Evolutionary conservation across 768 basidiomycete species (phyloP).

Genomic region (Podaxis rugospora): DNA sequence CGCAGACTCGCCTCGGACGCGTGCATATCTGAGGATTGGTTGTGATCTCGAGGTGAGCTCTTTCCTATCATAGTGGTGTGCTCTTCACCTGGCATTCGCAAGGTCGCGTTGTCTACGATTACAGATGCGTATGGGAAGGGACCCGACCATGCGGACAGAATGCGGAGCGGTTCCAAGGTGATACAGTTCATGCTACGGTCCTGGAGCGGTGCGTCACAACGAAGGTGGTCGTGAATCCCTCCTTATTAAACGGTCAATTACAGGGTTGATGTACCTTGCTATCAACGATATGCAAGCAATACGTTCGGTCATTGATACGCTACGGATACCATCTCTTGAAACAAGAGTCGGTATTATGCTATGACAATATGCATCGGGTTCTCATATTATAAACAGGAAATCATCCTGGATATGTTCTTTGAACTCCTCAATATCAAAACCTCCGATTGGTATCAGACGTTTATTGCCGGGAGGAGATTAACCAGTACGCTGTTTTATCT

Average conservation of each 20-base stretch:
- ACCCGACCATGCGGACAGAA: conserved; percentile 69
- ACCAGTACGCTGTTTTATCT: conserved; percentile 51
- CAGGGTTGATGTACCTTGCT: conserved; percentile 90
- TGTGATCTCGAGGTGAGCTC: conserved; percentile 82
- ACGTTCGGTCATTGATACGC: conserved; percentile 75
- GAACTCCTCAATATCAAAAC: conserved; percentile 88
- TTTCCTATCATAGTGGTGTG: background rate
- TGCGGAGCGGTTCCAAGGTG: conserved; percentile 73
- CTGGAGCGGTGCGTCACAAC: conserved; percentile 76
- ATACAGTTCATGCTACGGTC: conserved; percentile 82
- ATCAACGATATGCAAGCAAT: conserved; percentile 86
- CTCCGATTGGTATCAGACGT: conserved; percentile 90
- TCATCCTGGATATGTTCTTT: conserved; percentile 92
- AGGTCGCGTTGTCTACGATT: conserved; percentile 86
- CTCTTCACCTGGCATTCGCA: background rate
- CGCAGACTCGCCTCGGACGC: conserved; percentile 79
- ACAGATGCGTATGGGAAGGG: conserved; percentile 92
- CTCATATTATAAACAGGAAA: conserved; percentile 54
- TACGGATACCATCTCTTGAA: conserved; percentile 85
- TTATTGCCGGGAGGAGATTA: conserved; percentile 82
- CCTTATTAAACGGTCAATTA: background rate
- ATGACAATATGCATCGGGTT: background rate
- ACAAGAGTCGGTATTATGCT: conserved; percentile 57
- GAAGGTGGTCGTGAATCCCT: no score
- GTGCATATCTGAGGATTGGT: conserved; percentile 74